phyloP scores from a whole-genome alignment of 108 stramenopile genomes.

The Skeletonema tropicum region DNA sequence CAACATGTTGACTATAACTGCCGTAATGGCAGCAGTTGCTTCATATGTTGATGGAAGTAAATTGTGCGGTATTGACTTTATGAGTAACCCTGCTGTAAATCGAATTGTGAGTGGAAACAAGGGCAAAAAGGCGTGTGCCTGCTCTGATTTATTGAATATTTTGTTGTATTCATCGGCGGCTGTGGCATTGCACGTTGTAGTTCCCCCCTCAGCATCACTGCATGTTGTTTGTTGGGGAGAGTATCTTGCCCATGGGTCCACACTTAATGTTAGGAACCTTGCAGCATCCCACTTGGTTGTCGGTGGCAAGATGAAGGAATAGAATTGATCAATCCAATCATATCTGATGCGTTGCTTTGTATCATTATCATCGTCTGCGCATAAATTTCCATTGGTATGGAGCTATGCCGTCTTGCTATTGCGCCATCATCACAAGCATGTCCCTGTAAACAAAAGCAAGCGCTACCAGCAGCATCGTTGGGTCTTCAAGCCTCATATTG shows the following conservation, averaged over 20 bases:
- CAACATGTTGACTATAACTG: constrained; percentile 59
- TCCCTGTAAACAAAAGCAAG: constrained; percentile 64
- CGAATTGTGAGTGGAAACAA: constrained; percentile 69
- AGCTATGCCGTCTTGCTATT: not conserved
- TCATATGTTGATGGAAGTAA: constrained; percentile 77
- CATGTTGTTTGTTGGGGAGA: constrained; percentile 31
- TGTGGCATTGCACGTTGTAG: not conserved
- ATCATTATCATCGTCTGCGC: constrained; percentile 16
- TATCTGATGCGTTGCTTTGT: constrained; percentile 5
- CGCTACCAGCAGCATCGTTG: not conserved
- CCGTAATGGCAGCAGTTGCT: constrained; percentile 51
- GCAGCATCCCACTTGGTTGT: constrained; percentile 88
- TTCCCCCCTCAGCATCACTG: not conserved
- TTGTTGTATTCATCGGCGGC: constrained; percentile 5
- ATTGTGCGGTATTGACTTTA: constrained; percentile 32
- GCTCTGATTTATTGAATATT: constrained; percentile 62
- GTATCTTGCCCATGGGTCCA: constrained; percentile 55
- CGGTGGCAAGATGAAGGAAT: constrained; percentile 64
- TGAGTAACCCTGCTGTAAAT: constrained; percentile 40
- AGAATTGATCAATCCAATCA: constrained; percentile 30
- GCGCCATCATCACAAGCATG: constrained; percentile 53
- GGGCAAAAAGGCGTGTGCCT: constrained; percentile 86
- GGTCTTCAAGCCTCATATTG: constrained; percentile 51
- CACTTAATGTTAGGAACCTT: constrained; percentile 71
- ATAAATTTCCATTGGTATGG: not conserved